These are phyloP conservation scores for Trichosporon ovoides DNA, from an alignment of 1,284 basidiomycete genomes.

Conservation along the genomic window DNA sequence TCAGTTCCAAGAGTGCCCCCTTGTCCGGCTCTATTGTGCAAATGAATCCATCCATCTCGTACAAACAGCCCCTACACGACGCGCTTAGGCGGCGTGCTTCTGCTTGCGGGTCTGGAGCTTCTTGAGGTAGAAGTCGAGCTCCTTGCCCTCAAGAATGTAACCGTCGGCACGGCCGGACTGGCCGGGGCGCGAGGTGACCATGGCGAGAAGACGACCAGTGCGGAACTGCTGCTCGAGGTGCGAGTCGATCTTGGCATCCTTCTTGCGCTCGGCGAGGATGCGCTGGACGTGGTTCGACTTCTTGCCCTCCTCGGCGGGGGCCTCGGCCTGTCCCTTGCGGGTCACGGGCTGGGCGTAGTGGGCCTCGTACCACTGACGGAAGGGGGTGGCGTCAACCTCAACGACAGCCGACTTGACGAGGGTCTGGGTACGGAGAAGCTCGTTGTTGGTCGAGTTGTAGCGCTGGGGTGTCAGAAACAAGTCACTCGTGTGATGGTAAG, in stretches of 20 bases:
- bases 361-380: conserved; percentile 97
- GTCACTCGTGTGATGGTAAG: background rate
- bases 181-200: conserved; percentile 85
- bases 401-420: conserved; percentile 92
- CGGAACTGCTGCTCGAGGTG: conserved; percentile 62
- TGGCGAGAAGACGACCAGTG: conserved; percentile 60
- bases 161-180: conserved; percentile 92
- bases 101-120: conserved; percentile 88
- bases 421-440: conserved; percentile 96
- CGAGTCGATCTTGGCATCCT: conserved; percentile 84
- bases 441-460: conserved; percentile 98
- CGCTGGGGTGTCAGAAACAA: conserved; percentile 55
- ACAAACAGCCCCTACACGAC: conserved; percentile 22
- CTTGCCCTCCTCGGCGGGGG: conserved; percentile 60
- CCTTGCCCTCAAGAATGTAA: conserved; percentile 92
- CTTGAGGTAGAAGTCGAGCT: conserved; percentile 93
- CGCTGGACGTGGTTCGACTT: conserved; percentile 84
- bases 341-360: conserved; percentile 90
- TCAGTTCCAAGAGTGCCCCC: background rate
- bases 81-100: conserved; percentile 62
- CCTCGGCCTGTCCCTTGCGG: conserved; percentile 58
- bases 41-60: conserved; percentile 30
- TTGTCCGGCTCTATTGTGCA: background rate
- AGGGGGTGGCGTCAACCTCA: conserved; percentile 91
- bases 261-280: conserved; percentile 78